Base-by-base conservation (phyloP, 169 alveolate genomes). In the Cryptosporidium andersoni region DNA sequence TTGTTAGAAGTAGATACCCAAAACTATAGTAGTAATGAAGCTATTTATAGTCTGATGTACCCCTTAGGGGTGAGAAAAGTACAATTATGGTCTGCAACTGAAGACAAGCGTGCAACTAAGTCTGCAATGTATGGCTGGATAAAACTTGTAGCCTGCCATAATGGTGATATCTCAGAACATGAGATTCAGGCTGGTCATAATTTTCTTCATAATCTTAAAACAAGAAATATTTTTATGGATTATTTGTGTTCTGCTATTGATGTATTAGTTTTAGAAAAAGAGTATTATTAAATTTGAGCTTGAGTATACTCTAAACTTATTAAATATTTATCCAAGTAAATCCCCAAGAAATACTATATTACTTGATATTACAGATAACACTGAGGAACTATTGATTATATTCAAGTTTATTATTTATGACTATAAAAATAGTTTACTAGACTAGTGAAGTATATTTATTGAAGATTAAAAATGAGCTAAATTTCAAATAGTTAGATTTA, bases 221-320 rank as follows among this genome's bases (percentile, higher is more conserved):
- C 85, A 9, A 74, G 85, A 64, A 74, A 51, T 40, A 64, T 58
- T 14, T 74, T 66, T 66, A 74, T 74, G 85, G 40, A 74, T 47
- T 25, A n/a, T 1, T 64, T 74, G n/a, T 14, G 51, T 16, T 16
- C 60, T 7, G 16, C 74, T 45, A 4, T 74, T 7, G 85, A 74
- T 42, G 49, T 40, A 56, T 40, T 74, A 39, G 47, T 74, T 6
- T 49, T 74, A 58, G 85, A 74, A 7, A 45, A 58, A 43, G 85
- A 74, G 45, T 74, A 74, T 36, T 43, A 12, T 42, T 74, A 62
- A 58, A 40, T 40, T 36, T 11, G 80, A 14, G 25, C 3, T 16
- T 47, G 43, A 64, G 39, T 47, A 64, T 40, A 45, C 43, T 47
- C 48, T 64, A 64, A 47, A 64, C 43, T 47, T 25, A 25, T 25